Base-by-base conservation (phyloP, 1,284 basidiomycete genomes). In the Leccinum griseonigrum region DNA sequence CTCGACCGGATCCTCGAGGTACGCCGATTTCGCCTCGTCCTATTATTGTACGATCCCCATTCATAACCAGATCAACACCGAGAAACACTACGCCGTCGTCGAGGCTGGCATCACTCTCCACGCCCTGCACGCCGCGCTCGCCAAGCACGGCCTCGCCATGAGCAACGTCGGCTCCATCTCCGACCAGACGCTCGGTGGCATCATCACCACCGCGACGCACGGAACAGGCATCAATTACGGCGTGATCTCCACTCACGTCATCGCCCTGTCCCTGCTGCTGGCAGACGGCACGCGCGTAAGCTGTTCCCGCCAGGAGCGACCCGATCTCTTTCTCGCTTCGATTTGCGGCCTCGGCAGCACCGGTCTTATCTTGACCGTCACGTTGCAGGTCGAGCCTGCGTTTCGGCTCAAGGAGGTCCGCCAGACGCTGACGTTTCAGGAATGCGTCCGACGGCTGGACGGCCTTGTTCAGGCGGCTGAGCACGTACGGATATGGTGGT, bases 401-500 rank as follows among this genome's bases (percentile, higher is more conserved):
- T 99, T 97, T 78, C 84, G 89, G 26, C 81, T 99, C 59, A 85
- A 85, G 69, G 95, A 99, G 71, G 79, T 84, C 0, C 88, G 90
- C 66, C 84, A 87, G 66, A 84, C 87, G 22, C 76, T 89, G 51
- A 69, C 78, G 29, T 91, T 94, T 67, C 85, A 90, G 54, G 77
- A 86, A n/a, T 85, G 87, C 65, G 71, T 90, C 58, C 71, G 76
- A 40, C 74, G 81, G 58, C 70, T 91, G 26, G 84, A 89, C 64
- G 64, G 75, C 8, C 78, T 96, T 68, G 86, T 84, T 40, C 72
- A 74, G 56, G 82, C 85, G 54, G 87, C 91, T 1, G 86, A 98
- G 76, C 95, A 98, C 74, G 92, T 94, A 28, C 83, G 94, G n/a
- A 82, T 95, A 32, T 96, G 94, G 92, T 99, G 96, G 95, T 97